A percentile compares a stretch with the other conserved stretches of the same genome.
Conservation (phyloP, 768 basidiomycete genomes). For the Trametes cingulata region DNA sequence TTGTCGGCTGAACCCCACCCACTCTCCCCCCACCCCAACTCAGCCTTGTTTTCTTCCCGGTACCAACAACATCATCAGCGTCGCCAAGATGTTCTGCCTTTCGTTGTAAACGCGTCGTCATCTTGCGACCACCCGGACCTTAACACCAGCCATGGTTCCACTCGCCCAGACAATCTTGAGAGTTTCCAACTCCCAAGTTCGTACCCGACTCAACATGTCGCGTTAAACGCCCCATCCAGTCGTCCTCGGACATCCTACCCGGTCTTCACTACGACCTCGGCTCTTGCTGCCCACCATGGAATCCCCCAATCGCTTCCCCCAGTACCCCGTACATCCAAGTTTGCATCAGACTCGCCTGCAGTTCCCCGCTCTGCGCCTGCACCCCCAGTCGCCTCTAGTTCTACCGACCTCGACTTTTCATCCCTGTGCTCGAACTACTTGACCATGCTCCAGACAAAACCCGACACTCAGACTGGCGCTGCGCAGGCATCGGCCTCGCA, state of each 20-base stretch:
- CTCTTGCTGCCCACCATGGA: conserved; percentile 77
- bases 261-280: conserved; percentile 65
- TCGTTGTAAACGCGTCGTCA: conserved; percentile 29
- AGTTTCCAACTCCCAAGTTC: conserved; percentile 55
- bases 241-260: conserved; percentile 69
- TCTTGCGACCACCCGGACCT: conserved; percentile 28
- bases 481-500: conserved; percentile 26
- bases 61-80: conserved; percentile 22
- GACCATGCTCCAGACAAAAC: conserved; percentile 56
- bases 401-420: conserved; percentile 45
- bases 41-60: conserved; percentile 31
- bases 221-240: conserved; percentile 51
- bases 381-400: conserved; percentile 24
- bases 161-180: conserved; percentile 42
- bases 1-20: conserved; percentile 21
- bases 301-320: conserved; percentile 72
- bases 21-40: conserved; percentile 17
- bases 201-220: conserved; percentile 52
- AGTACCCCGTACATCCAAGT: conserved; percentile 60
- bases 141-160: conserved; percentile 30
- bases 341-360: conserved; percentile 38
- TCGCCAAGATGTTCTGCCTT: conserved; percentile 29
- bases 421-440: conserved; percentile 63
- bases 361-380: conserved; percentile 28
- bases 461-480: conserved; percentile 34